Percentiles rank a stretch among this genome's conserved stretches.
phyloP scores from a whole-genome alignment of 2,329 filamentous ascomycete genomes.

The Trichoderma koningii region DNA sequence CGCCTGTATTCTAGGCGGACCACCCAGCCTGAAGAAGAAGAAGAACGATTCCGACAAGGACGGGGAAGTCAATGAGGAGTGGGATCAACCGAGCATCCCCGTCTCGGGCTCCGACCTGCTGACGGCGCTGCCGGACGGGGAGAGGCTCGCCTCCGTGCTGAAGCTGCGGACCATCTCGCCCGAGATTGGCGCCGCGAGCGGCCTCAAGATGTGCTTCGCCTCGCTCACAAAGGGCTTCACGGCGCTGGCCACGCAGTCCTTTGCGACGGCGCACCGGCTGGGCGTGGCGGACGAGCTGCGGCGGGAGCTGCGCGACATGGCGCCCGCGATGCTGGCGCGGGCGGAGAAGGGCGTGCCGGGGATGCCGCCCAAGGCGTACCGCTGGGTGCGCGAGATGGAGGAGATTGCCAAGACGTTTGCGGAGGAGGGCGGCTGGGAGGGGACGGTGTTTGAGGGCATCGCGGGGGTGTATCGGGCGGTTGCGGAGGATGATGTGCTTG shows the following conservation, averaged over 20 bases:
- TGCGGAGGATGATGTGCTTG: slow-evolving; percentile 62
- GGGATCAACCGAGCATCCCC: slow-evolving; percentile 48
- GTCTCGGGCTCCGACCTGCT: slow-evolving; percentile 52
- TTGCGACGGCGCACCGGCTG: slow-evolving; percentile 66
- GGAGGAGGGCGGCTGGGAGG: slow-evolving; percentile 63
- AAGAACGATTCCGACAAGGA: slow-evolving; percentile 32
- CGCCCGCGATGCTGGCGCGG: slow-evolving; percentile 49
- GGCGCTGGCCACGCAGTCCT: slow-evolving; percentile 69
- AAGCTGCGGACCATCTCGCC: slow-evolving; percentile 52
- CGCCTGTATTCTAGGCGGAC: slow-evolving; percentile 59
- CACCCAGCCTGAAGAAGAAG: slow-evolving; percentile 45
- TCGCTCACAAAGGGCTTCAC: slow-evolving; percentile 65
- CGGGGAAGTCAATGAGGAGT: slow-evolving; percentile 34
- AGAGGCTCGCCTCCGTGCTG: slow-evolving; percentile 46
- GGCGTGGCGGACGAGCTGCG: slow-evolving; percentile 63
- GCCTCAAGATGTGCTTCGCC: slow-evolving; percentile 68
- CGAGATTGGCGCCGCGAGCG: slow-evolving; percentile 57
- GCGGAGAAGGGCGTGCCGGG: slow-evolving; percentile 55
- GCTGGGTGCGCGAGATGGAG: slow-evolving; percentile 77
- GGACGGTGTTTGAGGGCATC: slow-evolving; percentile 58
- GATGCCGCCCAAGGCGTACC: slow-evolving; percentile 74
- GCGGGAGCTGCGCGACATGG: slow-evolving; percentile 53
- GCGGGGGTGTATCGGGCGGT: slow-evolving; percentile 64
- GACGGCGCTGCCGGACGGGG: slow-evolving; percentile 44
- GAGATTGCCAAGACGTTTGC: slow-evolving; percentile 69